These are phyloP conservation scores for Scleroderma bovista DNA, from an alignment of 768 basidiomycete species.

Conservation along the genomic window DNA sequence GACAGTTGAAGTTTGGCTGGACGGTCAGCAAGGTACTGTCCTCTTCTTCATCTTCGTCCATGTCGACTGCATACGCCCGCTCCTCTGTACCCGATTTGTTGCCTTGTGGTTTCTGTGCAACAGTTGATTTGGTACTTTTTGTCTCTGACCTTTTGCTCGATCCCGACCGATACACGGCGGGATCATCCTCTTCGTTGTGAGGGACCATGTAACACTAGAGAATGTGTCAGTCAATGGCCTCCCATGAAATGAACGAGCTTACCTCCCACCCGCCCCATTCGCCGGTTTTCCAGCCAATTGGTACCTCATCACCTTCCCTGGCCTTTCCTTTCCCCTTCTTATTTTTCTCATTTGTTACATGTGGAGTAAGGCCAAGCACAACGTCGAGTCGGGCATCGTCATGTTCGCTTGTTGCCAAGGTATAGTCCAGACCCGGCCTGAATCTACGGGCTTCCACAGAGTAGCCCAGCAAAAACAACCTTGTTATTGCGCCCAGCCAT, in stretches of 20 bases:
- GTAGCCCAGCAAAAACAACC: constrained; percentile 66
- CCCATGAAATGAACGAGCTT: constrained; percentile 12
- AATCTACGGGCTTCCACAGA: constrained; percentile 82
- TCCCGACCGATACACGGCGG: constrained; percentile 81
- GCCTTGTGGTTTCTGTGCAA: constrained; percentile 11
- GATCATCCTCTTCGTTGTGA: constrained; percentile 92
- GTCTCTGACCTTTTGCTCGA: constrained; percentile 34
- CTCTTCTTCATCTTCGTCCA: constrained; percentile 47
- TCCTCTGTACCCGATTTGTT: neutral
- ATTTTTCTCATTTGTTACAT: constrained; percentile 27
- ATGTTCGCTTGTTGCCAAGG: constrained; percentile 83
- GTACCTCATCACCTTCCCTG: constrained; percentile 26
- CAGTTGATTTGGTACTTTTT: constrained; percentile 12
- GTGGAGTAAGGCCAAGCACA: constrained; percentile 80
- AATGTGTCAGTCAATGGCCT: neutral
- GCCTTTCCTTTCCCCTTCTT: constrained; percentile 28
- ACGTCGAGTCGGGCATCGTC: constrained; percentile 80
- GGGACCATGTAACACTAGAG: constrained; percentile 88
- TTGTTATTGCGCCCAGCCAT: constrained; percentile 77
- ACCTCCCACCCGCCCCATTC: constrained; percentile 97
- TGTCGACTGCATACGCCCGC: constrained; percentile 36
- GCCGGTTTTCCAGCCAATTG: constrained; percentile 59
- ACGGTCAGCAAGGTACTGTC: constrained; percentile 79
- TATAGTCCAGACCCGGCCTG: constrained; percentile 91
- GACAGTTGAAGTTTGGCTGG: constrained; percentile 84